Evolutionary conservation across 2,329 filamentous ascomycete genomes (phyloP).

Genomic region (Neoscytalidium dimidiatum): DNA sequence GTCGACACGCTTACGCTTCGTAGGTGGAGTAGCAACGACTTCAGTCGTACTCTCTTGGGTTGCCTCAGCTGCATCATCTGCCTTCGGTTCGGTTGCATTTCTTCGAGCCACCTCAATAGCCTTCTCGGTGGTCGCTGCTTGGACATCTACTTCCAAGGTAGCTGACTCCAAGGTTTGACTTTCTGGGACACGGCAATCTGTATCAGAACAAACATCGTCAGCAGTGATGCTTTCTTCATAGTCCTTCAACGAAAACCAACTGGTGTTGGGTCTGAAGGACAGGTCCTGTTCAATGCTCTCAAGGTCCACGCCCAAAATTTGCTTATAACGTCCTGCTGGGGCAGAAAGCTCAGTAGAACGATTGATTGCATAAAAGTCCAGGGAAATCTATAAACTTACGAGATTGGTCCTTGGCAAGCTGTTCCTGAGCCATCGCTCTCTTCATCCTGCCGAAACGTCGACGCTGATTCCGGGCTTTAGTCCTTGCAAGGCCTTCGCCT

Average conservation of each 20-base stretch:
- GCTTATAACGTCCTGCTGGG: too few species aligned
- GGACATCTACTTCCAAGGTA: neutral
- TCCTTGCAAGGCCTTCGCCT: conserved; percentile 52
- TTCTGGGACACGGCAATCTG: too few species aligned
- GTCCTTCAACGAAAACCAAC: too few species aligned
- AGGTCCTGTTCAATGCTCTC: too few species aligned
- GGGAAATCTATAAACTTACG: neutral
- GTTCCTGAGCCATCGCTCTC: neutral
- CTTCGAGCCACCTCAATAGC: neutral
- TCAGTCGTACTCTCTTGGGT: neutral
- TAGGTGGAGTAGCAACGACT: neutral
- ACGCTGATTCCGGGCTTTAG: conserved; percentile 46
- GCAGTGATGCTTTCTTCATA: too few species aligned
- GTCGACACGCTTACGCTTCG: conserved; percentile 49
- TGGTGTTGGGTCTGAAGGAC: too few species aligned
- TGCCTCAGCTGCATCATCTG: neutral
- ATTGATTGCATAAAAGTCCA: too few species aligned
- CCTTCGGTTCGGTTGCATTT: neutral
- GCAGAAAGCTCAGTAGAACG: too few species aligned
- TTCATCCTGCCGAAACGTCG: neutral
- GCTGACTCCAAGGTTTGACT: too few species aligned
- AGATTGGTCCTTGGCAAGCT: neutral
- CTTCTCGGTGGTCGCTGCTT: neutral
- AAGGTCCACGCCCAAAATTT: too few species aligned
- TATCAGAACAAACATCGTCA: too few species aligned